Base-by-base conservation (phyloP, 768 basidiomycete species). In the Podaxis pistillaris region DNA sequence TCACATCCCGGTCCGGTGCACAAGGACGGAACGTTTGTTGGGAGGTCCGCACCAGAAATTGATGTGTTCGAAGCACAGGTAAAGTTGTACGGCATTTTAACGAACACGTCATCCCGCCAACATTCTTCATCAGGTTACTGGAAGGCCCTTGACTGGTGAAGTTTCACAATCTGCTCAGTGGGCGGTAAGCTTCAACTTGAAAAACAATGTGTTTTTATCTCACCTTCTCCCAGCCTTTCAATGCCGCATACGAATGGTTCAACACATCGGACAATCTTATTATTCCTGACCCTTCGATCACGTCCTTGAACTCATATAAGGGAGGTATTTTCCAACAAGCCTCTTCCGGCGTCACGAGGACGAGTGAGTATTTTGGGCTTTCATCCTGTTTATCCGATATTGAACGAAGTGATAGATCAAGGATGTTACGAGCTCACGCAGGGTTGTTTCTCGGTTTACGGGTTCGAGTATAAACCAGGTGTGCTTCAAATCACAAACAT, bases 1-100 rank as follows among this genome's bases (percentile, higher is more conserved):
- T 79, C 86, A 7, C 95, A 97, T 74, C 96, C 96, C 3, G 96
- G 96, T 8, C 95, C 95, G 24, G 73, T 85, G 53, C 87, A 88
- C 63, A 63, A 76, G 0, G 91, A 96, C 66, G 94, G 94, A 33
- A 81, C 87, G 2, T 95, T 85, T 68, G 85, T 90, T 24, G 94
- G 93, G 11, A 85, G 94, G 54, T 72, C 88, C 30, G 91, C 94
- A 3, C 94, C 94, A 1, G 94, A 96, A 74, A 94, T 96, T 46
- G 94, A 96, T 79, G 79, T 94, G 30, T 87, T 96, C 70, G 94
- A 96, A 77, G 90, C 94, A 6, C 86, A 88, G 75, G 89, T 87
- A 64, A 60, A 67, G 54, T 17, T 6, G 33, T 26, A 24, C n/a
- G 13, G 11, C 33, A 7, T 36, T 13, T 40, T 37, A 9, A 19